Evolutionary conservation across 176 grass and related monocot genomes (phyloP).

Genomic region (Juncus inflexus): DNA sequence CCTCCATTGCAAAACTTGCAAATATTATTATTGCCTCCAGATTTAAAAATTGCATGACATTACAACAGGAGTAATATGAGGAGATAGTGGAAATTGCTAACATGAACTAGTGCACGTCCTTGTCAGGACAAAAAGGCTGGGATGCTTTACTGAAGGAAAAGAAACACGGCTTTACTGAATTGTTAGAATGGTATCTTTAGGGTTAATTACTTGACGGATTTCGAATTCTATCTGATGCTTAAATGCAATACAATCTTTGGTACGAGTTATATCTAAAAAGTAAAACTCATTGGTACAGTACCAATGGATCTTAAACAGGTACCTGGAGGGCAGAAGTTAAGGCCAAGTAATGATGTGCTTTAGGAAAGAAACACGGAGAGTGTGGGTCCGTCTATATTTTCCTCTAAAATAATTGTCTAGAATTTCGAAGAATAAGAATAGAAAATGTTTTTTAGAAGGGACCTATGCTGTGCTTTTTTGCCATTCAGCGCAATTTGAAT

Average conservation of each 20-base stretch:
- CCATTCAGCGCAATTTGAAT: too few species aligned
- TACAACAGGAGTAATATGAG: not conserved
- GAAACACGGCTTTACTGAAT: constrained; percentile 32
- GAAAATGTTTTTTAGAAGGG: too few species aligned
- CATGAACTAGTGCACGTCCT: constrained; percentile 45
- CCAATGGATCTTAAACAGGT: not conserved
- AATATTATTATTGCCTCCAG: not conserved
- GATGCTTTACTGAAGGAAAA: constrained; percentile 28
- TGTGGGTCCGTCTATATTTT: too few species aligned
- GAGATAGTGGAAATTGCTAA: constrained; percentile 31
- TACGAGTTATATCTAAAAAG: not conserved
- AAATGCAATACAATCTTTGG: not conserved
- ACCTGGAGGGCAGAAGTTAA: not conserved
- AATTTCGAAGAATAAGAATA: too few species aligned
- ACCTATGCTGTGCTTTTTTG: too few species aligned
- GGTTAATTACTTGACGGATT: too few species aligned
- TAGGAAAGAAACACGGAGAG: too few species aligned
- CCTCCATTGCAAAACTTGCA: not conserved
- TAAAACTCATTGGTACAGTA: not conserved
- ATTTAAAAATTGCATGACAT: not conserved
- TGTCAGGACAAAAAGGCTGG: constrained; percentile 55
- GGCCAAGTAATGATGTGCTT: too few species aligned
- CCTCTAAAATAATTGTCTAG: too few species aligned
- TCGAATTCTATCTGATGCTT: too few species aligned
- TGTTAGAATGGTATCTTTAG: too few species aligned